Evolutionary conservation across 169 alveolate genomes (phyloP).

Genomic region (Plasmodium chabaudi): DNA sequence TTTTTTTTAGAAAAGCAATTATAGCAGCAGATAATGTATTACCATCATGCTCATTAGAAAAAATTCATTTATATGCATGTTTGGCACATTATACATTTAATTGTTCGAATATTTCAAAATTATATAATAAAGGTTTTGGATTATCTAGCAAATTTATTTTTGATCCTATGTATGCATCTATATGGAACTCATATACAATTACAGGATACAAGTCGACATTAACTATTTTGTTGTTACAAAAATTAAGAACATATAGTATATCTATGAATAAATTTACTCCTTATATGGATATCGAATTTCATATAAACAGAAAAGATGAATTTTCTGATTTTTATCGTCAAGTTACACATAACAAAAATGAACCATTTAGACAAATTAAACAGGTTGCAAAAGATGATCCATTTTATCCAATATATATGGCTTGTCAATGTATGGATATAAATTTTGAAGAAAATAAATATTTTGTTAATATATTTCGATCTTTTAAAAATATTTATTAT

Average conservation of each 20-base stretch:
- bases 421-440: slow-evolving; percentile 40
- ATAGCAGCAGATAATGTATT: slow-evolving; percentile 89
- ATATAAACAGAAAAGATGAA: slow-evolving; percentile 77
- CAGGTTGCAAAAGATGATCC: slow-evolving; percentile 21
- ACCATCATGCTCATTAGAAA: slow-evolving; percentile 88
- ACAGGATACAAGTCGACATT: slow-evolving; percentile 81
- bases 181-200: slow-evolving; percentile 86
- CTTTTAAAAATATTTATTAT: slow-evolving; percentile 75
- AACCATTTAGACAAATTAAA: slow-evolving; percentile 58
- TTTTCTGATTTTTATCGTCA: slow-evolving; percentile 65
- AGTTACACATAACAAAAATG: slow-evolving; percentile 80
- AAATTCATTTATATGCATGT: slow-evolving; percentile 86
- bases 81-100: slow-evolving; percentile 87
- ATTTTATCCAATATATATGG: slow-evolving; percentile 59
- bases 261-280: slow-evolving; percentile 81
- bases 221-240: slow-evolving; percentile 78
- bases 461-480: slow-evolving; percentile 24
- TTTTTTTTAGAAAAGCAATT: slow-evolving; percentile 82
- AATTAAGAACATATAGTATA: slow-evolving; percentile 81
- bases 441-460: slow-evolving; percentile 7
- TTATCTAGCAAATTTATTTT: slow-evolving; percentile 58
- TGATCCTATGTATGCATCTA: slow-evolving; percentile 81
- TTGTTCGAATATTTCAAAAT: slow-evolving; percentile 62
- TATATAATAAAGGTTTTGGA: slow-evolving; percentile 63
- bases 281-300: slow-evolving; percentile 68